Evolutionary conservation across 495 filamentous ascomycete genomes (phyloP).

Genomic region (Venustampulla echinocandica): DNA sequence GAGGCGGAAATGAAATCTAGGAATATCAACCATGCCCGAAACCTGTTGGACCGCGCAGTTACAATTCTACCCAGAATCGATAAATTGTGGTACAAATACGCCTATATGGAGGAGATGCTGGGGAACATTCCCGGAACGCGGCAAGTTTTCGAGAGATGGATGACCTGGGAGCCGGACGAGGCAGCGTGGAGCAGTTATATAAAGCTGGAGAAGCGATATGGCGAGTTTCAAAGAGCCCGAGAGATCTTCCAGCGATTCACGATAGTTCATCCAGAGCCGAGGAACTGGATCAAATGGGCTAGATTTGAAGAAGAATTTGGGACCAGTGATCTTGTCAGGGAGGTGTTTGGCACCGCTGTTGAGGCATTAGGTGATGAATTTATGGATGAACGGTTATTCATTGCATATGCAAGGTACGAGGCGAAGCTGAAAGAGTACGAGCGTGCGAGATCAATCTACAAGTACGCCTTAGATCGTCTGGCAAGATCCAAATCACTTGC

Average conservation of each 20-base stretch:
- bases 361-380: slow-evolving; percentile 91
- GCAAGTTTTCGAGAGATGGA: slow-evolving; percentile 96
- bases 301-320: slow-evolving; percentile 94
- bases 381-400: slow-evolving; percentile 92
- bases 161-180: slow-evolving; percentile 96
- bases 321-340: slow-evolving; percentile 80
- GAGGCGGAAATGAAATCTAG: slow-evolving; percentile 94
- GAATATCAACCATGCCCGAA: slow-evolving; percentile 96
- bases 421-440: slow-evolving; percentile 91
- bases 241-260: slow-evolving; percentile 87
- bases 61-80: slow-evolving; percentile 84
- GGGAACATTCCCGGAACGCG: slow-evolving; percentile 87
- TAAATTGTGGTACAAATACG: slow-evolving; percentile 98
- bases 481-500: slow-evolving; percentile 76
- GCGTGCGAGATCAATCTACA: slow-evolving; percentile 92
- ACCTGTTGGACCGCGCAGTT: slow-evolving; percentile 88
- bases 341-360: slow-evolving; percentile 84
- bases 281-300: slow-evolving; percentile 99
- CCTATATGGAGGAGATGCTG: slow-evolving; percentile 97
- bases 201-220: slow-evolving; percentile 91
- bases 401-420: slow-evolving; percentile 87
- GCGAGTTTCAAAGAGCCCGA: slow-evolving; percentile 76
- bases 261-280: slow-evolving; percentile 85
- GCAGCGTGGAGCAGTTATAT: slow-evolving; percentile 93
- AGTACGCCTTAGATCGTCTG: slow-evolving; percentile 87